phyloP scores from a whole-genome alignment of 2,329 filamentous ascomycete species.

The Colletotrichum trifolii region DNA sequence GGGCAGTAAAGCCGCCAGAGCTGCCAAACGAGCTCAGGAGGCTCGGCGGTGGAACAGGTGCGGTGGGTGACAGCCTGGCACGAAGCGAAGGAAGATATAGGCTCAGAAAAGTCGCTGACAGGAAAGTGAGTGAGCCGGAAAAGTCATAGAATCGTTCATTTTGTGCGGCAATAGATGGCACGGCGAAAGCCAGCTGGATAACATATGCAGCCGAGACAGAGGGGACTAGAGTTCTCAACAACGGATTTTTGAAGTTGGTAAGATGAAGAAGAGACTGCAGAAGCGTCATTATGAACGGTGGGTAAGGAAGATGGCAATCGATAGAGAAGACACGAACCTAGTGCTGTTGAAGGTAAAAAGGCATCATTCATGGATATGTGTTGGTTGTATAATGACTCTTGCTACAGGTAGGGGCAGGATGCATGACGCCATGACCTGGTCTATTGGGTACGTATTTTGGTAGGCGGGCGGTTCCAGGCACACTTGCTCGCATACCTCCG shows the following conservation, averaged over 20 bases:
- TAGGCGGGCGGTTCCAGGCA: no score
- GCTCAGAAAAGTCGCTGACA: constrained; percentile 71
- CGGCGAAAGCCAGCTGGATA: constrained; percentile 70
- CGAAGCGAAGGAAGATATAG: constrained; percentile 70
- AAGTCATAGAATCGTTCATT: constrained; percentile 77
- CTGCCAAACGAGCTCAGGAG: constrained; percentile 57
- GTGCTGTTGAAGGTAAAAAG: no score
- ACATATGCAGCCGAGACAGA: constrained; percentile 71
- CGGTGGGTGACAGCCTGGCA: constrained; percentile 57
- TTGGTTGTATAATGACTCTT: no score
- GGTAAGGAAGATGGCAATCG: no score
- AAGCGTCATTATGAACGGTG: constrained; percentile 45
- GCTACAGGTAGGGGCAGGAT: not conserved
- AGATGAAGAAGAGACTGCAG: constrained; percentile 63
- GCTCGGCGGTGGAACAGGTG: constrained; percentile 57
- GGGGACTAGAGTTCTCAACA: constrained; percentile 72
- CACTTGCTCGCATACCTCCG: no score
- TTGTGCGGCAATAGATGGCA: constrained; percentile 69
- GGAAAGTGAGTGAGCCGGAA: constrained; percentile 73
- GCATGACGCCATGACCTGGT: constrained; percentile 32
- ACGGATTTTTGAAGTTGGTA: constrained; percentile 70
- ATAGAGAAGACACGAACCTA: not conserved
- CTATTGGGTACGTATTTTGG: not conserved
- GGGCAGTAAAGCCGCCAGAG: constrained; percentile 51
- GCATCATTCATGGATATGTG: no score